A percentile compares a stretch with the other conserved stretches of the same genome.
Evolutionary conservation across 192 early-diverging fungal species (phyloP).

Genomic region (Podila clonocystis): DNA sequence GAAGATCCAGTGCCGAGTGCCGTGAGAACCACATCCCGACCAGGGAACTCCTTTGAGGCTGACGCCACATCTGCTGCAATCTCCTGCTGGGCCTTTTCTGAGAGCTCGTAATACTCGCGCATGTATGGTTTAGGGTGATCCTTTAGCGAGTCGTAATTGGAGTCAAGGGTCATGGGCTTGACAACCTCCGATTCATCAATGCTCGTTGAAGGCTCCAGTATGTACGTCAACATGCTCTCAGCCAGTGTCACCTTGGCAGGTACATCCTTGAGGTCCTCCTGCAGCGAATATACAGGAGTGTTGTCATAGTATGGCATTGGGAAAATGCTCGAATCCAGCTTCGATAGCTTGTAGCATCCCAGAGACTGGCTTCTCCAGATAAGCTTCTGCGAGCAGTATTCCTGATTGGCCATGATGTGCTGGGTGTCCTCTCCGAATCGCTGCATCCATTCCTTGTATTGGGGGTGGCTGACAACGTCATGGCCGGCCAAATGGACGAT

Average conservation of each 20-base stretch:
- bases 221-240: conserved; percentile 60
- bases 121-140: conserved; percentile 11
- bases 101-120: conserved; percentile 52
- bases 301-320: conserved; percentile 73
- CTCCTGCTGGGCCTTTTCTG: conserved; percentile 30
- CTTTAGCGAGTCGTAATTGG: not conserved
- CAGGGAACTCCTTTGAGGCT: conserved; percentile 32
- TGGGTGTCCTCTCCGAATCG: conserved; percentile 75
- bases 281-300: conserved; percentile 48
- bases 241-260: conserved; percentile 20
- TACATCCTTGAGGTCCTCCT: conserved; percentile 14
- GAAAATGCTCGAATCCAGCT: conserved; percentile 72
- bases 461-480: conserved; percentile 66
- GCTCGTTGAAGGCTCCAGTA: conserved; percentile 72
- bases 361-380: conserved; percentile 73
- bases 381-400: conserved; percentile 70
- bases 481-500: conserved; percentile 78
- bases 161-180: conserved; percentile 1
- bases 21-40: conserved; percentile 62
- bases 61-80: conserved; percentile 24
- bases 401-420: conserved; percentile 79
- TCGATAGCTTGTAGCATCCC: conserved; percentile 72
- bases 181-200: conserved; percentile 53
- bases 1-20: conserved; percentile 94
- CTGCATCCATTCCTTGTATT: conserved; percentile 81